Percentiles rank a stretch among this genome's conserved stretches.
These are phyloP conservation scores for Cercospora zeae-maydis DNA, from an alignment of 2,329 filamentous ascomycete species.

Conservation along the genomic window DNA sequence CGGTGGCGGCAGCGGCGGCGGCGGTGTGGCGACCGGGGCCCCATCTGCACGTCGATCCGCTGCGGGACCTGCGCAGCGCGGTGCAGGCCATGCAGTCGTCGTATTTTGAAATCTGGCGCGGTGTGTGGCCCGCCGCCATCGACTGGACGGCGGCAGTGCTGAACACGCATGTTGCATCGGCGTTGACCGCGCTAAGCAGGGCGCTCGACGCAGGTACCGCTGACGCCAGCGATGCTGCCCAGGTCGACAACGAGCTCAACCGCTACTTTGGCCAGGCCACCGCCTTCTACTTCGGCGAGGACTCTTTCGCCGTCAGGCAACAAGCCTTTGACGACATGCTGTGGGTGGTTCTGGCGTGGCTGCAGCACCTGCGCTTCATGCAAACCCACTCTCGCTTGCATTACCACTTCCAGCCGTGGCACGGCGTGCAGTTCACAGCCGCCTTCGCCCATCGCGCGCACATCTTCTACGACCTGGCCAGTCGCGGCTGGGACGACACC, in stretches of 20 bases:
- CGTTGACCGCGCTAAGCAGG: conserved; percentile 54
- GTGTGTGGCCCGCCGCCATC: conserved; percentile 79
- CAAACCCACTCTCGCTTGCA: conserved; percentile 63
- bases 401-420: conserved; percentile 58
- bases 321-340: conserved; percentile 92
- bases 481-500: conserved; percentile 73
- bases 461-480: conserved; percentile 79
- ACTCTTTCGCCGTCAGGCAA: conserved; percentile 45
- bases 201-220: conserved; percentile 46
- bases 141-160: conserved; percentile 92
- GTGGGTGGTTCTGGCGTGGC: conserved; percentile 90
- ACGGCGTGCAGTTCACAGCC: conserved; percentile 71
- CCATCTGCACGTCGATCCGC: conserved; percentile 1
- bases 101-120: conserved; percentile 74
- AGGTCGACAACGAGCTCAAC: conserved; percentile 74
- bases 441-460: conserved; percentile 78
- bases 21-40: neutral
- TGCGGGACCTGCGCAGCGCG: conserved; percentile 46
- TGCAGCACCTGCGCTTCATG: conserved; percentile 58
- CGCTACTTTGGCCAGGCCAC: conserved; percentile 74
- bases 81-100: conserved; percentile 70
- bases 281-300: conserved; percentile 82
- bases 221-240: conserved; percentile 32
- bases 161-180: conserved; percentile 51
- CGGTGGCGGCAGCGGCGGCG: too few species aligned